Percentiles rank a stretch among this genome's conserved stretches.
phyloP scores from a whole-genome alignment of 495 filamentous ascomycete genomes.

The Talaromyces liani region DNA sequence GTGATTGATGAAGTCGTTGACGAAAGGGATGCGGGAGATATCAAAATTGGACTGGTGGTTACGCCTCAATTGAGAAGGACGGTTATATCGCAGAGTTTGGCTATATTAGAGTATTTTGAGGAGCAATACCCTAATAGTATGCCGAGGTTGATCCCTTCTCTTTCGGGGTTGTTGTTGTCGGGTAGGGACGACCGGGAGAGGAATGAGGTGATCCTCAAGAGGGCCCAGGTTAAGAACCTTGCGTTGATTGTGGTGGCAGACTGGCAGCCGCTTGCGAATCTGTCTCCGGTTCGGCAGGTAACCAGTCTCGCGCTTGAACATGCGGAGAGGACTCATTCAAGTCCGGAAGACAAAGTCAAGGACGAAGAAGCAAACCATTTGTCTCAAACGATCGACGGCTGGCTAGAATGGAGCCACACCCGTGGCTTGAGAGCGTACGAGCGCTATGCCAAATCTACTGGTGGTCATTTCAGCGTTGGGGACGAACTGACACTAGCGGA shows the following conservation, averaged over 20 bases:
- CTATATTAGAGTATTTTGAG: not conserved
- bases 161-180: not conserved
- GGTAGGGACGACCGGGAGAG: not conserved
- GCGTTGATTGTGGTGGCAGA: not conserved
- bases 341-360: not conserved
- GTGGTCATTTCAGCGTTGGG: not conserved
- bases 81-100: not conserved
- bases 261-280: slow-evolving; percentile 1
- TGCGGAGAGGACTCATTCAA: not conserved
- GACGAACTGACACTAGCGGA: slow-evolving; percentile 3
- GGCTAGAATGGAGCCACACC: slow-evolving; percentile 4
- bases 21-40: not conserved
- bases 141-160: not conserved
- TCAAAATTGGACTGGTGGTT: not conserved
- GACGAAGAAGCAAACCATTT: not conserved
- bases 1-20: not conserved
- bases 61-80: not conserved
- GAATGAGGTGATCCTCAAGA: not conserved
- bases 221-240: not conserved
- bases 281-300: not conserved
- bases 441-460: not conserved
- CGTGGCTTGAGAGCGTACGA: slow-evolving; percentile 1
- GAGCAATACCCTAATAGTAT: not conserved
- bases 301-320: not conserved
- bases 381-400: not conserved